Base-by-base conservation (phyloP, 2,329 filamentous ascomycete genomes). In the Alternaria sp. region DNA sequence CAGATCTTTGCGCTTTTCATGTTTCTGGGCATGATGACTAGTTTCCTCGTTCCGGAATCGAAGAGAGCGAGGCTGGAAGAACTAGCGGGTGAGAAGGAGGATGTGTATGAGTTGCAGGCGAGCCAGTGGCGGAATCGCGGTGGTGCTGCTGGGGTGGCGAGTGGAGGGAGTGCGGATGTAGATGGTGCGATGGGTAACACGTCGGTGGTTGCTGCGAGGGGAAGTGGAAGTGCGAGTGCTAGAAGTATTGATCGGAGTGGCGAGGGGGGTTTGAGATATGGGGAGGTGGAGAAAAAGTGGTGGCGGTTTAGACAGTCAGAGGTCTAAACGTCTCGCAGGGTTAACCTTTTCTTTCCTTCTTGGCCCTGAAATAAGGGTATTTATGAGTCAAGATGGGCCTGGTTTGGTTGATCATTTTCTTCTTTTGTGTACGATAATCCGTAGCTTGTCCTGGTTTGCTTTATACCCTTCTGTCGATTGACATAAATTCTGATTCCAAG, bases 1-100 rank as follows among this genome's bases (percentile, higher is more conserved):
- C 84, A 92, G 73, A 89, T 93, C 36, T 93, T 91, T 75, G 89
- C 90, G 0, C 81, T 92, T 9, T 93, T 94, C 81, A 93, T 93
- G 91, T 81, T 93, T 5, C 83, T 85, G 51, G 91, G 91, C 34
- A 84, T 86, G 45, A 77, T 91, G 45, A 86, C 86, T 3, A 88
- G 88, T 1, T 79, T 93, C 3, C 78, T 94, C n/a, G 87, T 93
- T 23, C 90, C 90, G 0, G 91, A 93, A 78, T 93, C 89, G 0
- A 92, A 90, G 79, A 84, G 89, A 1, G 83, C 87, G 74, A 92
- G 90, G 0, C 80, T 95, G 40, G 91, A 92, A 72, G 85, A 88
- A 63, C 79, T 92, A 14, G 84, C 88, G 0, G 88, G 88, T 2
- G 89, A 92, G 74, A 80, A 85, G 3, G 84, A 86, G 2, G 88